phyloP scores from a whole-genome alignment of 1,139 yeast species.

The Fermentozyma sake region DNA sequence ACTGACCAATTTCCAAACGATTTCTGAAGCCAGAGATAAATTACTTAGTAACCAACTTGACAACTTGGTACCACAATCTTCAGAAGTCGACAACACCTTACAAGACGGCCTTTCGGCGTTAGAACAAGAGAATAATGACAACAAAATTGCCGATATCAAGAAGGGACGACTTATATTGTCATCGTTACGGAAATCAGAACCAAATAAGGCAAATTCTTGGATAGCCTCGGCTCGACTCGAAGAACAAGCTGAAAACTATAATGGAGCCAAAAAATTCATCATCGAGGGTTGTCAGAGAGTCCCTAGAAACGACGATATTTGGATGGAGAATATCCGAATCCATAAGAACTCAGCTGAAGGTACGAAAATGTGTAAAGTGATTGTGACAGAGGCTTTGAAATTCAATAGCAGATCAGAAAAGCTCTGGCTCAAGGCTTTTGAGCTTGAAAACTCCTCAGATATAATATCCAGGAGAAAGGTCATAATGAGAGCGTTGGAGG shows the following conservation, averaged over 20 bases:
- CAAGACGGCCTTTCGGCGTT: conserved; percentile 6
- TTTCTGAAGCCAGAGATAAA: conserved; percentile 51
- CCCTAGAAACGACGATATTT: conserved; percentile 65
- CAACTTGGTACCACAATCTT: conserved; percentile 8
- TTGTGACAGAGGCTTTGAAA: conserved; percentile 65
- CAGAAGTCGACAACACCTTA: not conserved
- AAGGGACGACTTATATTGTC: conserved; percentile 59
- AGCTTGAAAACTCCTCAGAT: conserved; percentile 52
- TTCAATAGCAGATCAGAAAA: conserved; percentile 51
- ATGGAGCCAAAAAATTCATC: conserved; percentile 57
- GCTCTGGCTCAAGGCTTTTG: conserved; percentile 71
- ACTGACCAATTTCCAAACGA: conserved; percentile 41
- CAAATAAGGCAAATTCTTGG: conserved; percentile 77
- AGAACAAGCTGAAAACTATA: conserved; percentile 53
- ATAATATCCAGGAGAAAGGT: conserved; percentile 47
- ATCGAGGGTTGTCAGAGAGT: conserved; percentile 69
- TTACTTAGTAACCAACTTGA: conserved; percentile 48
- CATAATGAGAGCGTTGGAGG: conserved; percentile 57
- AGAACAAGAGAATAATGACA: conserved; percentile 2
- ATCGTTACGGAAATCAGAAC: conserved; percentile 69
- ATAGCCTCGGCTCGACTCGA: conserved; percentile 83
- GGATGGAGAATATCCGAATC: conserved; percentile 80
- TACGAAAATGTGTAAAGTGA: conserved; percentile 38
- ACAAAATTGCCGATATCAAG: conserved; percentile 46
- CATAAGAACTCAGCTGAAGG: conserved; percentile 46